phyloP scores from a whole-genome alignment of 164 flowering plant genomes.

The Kingdonia uniflora region DNA sequence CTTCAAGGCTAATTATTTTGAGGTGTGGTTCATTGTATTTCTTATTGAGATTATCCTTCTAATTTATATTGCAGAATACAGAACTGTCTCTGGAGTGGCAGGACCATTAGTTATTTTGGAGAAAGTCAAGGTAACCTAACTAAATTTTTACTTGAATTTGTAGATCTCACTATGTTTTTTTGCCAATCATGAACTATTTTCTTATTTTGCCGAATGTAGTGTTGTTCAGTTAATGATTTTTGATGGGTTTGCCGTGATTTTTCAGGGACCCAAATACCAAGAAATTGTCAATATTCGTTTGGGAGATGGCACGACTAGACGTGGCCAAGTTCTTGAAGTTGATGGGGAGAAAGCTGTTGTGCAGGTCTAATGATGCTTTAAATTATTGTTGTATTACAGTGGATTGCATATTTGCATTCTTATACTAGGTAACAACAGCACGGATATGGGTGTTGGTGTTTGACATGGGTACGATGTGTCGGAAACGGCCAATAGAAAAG shows the following conservation, averaged over 20 bases:
- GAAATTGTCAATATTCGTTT: slow-evolving; percentile 95
- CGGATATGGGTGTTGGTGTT: no score
- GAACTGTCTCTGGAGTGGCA: slow-evolving; percentile 97
- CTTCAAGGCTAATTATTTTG: no score
- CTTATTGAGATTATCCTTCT: slow-evolving; percentile 4
- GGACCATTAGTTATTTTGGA: slow-evolving; percentile 98
- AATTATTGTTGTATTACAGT: not conserved
- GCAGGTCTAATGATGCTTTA: slow-evolving; percentile 39
- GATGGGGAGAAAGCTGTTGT: slow-evolving; percentile 99
- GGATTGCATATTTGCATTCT: no score
- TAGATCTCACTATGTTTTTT: not conserved
- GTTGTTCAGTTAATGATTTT: not conserved
- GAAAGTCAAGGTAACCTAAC: slow-evolving; percentile 77
- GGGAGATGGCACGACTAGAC: slow-evolving; percentile 87
- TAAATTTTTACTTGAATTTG: not conserved
- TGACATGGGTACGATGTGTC: no score
- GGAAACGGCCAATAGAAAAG: no score
- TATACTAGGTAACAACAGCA: no score
- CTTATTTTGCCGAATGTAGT: no score
- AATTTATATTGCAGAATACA: slow-evolving; percentile 58
- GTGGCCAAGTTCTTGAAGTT: slow-evolving; percentile 97
- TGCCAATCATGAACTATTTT: no score
- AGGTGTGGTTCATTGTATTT: no score
- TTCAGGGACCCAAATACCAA: slow-evolving; percentile 89
- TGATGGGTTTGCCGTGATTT: not conserved